Evolutionary conservation across 352 stramenopile genomes (phyloP).

Genomic region (Phytophthora sojae): DNA sequence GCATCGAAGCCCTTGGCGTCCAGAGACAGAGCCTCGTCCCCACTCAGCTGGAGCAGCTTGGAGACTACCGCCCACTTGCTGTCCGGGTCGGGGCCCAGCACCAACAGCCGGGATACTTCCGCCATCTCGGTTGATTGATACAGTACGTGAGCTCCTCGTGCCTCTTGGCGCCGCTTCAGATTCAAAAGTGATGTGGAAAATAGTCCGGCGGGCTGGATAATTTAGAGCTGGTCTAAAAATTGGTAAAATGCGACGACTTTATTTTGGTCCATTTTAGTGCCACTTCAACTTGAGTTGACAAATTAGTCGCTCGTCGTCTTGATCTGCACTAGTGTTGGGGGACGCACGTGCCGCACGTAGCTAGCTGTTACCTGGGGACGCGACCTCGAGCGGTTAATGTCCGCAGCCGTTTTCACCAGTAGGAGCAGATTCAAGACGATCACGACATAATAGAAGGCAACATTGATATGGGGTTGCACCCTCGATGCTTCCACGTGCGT

Average conservation of each 20-base stretch:
- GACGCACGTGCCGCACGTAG: no score
- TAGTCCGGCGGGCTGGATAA: no score
- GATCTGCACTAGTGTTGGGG: no score
- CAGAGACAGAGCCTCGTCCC: slow-evolving; percentile 10
- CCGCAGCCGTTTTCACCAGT: no score
- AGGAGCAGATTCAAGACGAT: no score
- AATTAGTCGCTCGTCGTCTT: no score
- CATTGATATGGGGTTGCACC: no score
- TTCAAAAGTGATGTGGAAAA: slow-evolving; percentile 8
- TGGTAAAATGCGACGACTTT: background rate
- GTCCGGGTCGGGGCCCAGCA: slow-evolving; percentile 49
- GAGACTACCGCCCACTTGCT: slow-evolving; percentile 29
- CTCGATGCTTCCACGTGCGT: no score
- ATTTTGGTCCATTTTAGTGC: background rate
- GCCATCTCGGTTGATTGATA: slow-evolving; percentile 21
- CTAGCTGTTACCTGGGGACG: no score
- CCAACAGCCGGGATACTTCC: slow-evolving; percentile 47
- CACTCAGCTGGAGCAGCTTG: slow-evolving; percentile 45
- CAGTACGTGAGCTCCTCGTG: background rate
- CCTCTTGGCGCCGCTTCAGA: slow-evolving; percentile 10
- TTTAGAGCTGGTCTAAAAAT: background rate
- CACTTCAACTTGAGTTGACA: background rate
- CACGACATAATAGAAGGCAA: no score
- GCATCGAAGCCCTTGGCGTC: slow-evolving; percentile 8
- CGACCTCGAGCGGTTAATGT: no score